phyloP scores from a whole-genome alignment of 169 alveolate species.

The Babesia sp. region DNA sequence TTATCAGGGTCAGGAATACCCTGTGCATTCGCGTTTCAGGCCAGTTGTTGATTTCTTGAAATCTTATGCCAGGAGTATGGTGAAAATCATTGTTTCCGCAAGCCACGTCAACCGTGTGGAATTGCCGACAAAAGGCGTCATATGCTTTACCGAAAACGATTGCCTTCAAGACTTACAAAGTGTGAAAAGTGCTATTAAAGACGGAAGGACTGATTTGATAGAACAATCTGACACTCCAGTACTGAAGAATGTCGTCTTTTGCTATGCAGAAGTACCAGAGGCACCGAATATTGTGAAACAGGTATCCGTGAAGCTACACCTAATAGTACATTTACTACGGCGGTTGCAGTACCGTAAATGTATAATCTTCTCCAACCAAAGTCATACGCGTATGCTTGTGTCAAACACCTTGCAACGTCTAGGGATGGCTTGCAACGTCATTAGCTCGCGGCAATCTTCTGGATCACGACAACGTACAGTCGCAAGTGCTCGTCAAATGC shows the following conservation, averaged over 20 bases:
- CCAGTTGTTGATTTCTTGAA: not conserved
- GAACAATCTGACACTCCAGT: slow-evolving; percentile 24
- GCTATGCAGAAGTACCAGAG: slow-evolving; percentile 37
- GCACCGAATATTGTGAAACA: slow-evolving; percentile 67
- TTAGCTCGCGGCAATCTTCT: slow-evolving; percentile 68
- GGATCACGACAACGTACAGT: slow-evolving; percentile 58
- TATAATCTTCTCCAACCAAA: slow-evolving; percentile 69
- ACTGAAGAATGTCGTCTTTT: slow-evolving; percentile 31
- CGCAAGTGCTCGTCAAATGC: slow-evolving; percentile 32
- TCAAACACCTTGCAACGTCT: slow-evolving; percentile 44
- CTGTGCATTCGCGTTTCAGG: too few species aligned
- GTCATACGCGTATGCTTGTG: slow-evolving; percentile 60
- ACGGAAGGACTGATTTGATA: not conserved
- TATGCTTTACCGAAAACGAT: slow-evolving; percentile 26
- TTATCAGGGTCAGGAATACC: too few species aligned
- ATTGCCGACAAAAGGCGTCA: not conserved
- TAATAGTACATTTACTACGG: slow-evolving; percentile 9
- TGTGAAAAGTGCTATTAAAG: slow-evolving; percentile 1
- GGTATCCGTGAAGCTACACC: slow-evolving; percentile 34
- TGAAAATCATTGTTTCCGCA: slow-evolving; percentile 47
- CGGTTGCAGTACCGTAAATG: slow-evolving; percentile 49
- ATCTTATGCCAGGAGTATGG: slow-evolving; percentile 1
- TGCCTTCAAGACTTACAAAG: not conserved
- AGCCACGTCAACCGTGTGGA: slow-evolving; percentile 49
- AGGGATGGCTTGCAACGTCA: slow-evolving; percentile 60